A percentile compares a stretch with the other conserved stretches of the same genome.
Evolutionary conservation across 306 rosid species (phyloP).

Genomic region (Myrica gale): DNA sequence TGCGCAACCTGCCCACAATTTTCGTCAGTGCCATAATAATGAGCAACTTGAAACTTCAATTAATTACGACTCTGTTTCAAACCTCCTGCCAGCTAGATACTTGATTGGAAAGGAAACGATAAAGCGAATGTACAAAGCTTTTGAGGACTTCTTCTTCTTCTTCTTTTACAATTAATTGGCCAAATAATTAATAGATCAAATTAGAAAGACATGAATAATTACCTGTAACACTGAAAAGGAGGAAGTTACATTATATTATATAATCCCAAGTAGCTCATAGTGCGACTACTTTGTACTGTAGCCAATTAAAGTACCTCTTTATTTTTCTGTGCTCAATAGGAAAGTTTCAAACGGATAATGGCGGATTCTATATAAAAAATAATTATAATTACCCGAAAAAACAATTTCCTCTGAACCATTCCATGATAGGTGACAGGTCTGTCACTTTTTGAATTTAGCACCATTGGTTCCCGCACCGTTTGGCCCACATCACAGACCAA

Average conservation of each 20-base stretch:
- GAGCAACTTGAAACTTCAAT: conserved; percentile 27
- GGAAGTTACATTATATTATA: too few species aligned
- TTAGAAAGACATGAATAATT: not conserved
- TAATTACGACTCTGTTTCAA: conserved; percentile 9
- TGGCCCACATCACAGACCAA: not conserved
- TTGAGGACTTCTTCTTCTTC: not conserved
- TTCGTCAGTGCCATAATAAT: conserved; percentile 7
- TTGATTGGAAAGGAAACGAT: not conserved
- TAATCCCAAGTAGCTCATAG: too few species aligned
- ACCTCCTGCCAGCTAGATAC: not conserved
- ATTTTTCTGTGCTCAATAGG: too few species aligned
- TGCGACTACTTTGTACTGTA: too few species aligned
- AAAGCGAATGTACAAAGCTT: not conserved
- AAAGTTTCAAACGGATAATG: too few species aligned
- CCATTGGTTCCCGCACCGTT: not conserved
- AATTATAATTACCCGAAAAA: too few species aligned
- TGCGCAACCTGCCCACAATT: not conserved
- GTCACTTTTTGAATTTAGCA: not conserved
- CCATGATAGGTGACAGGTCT: not conserved
- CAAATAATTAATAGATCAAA: not conserved
- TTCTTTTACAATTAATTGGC: not conserved
- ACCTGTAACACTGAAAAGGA: too few species aligned
- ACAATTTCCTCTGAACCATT: not conserved
- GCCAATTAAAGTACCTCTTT: too few species aligned
- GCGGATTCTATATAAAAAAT: too few species aligned